Conservation (phyloP, 2,329 filamentous ascomycete species). For the Penicillium verrucosum region DNA sequence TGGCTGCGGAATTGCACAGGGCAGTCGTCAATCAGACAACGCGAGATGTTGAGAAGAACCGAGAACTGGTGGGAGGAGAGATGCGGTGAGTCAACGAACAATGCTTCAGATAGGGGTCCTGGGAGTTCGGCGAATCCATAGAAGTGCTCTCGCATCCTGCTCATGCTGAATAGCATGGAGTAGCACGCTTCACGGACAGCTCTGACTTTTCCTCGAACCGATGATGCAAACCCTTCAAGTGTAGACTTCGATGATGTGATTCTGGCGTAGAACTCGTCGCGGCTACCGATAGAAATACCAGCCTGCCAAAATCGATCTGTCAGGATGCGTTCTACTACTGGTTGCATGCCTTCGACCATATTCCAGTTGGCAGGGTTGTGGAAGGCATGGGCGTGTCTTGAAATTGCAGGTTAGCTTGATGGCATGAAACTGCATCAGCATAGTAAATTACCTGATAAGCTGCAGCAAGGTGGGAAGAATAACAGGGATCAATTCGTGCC, state of each 20-base stretch:
- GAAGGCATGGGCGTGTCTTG: conserved; percentile 81
- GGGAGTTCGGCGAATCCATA: conserved; percentile 87
- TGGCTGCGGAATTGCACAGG: conserved; percentile 71
- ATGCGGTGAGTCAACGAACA: conserved; percentile 77
- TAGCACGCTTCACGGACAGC: conserved; percentile 92
- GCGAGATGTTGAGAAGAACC: conserved; percentile 83
- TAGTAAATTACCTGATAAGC: conserved; percentile 62
- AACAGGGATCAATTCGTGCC: conserved; percentile 75
- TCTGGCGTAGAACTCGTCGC: conserved; percentile 92
- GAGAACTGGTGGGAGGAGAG: conserved; percentile 91
- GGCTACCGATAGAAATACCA: conserved; percentile 90
- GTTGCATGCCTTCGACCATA: conserved; percentile 71
- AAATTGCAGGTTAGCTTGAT: conserved; percentile 12
- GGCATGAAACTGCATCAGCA: not conserved
- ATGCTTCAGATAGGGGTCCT: conserved; percentile 73
- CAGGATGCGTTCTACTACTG: conserved; percentile 75
- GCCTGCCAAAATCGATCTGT: conserved; percentile 98
- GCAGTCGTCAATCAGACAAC: conserved; percentile 88
- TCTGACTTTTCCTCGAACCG: conserved; percentile 81
- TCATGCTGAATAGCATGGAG: conserved; percentile 91
- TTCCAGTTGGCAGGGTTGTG: conserved; percentile 85
- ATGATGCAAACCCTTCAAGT: conserved; percentile 89
- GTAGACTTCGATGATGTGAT: conserved; percentile 86
- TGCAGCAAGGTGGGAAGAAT: conserved; percentile 85
- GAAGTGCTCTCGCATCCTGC: conserved; percentile 78